Conservation (phyloP, 768 basidiomycete genomes). For the Xerocomus potaroensis region DNA sequence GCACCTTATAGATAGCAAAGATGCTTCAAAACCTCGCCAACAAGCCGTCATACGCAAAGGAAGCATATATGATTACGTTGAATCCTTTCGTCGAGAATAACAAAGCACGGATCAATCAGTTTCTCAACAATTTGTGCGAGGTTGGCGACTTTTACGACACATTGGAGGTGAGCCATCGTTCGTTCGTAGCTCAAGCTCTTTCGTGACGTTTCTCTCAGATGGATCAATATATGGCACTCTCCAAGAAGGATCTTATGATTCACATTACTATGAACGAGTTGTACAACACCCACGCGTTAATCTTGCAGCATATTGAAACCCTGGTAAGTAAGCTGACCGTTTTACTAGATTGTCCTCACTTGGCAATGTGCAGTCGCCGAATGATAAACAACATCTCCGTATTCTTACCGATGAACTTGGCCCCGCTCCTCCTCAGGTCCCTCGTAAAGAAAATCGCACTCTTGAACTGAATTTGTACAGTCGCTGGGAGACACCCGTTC, state of each 20-base stretch:
- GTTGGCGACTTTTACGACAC: conserved; percentile 99
- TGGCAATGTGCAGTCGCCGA: conserved; percentile 65
- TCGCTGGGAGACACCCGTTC: conserved; percentile 99
- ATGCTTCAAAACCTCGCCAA: conserved; percentile 99
- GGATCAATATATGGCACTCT: conserved; percentile 99
- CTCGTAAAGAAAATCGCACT: conserved; percentile 95
- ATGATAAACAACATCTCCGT: conserved; percentile 96
- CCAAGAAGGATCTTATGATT: conserved; percentile 98
- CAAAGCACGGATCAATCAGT: conserved; percentile 95
- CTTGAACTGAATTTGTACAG: conserved; percentile 91
- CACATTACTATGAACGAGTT: conserved; percentile 98
- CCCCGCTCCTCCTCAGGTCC: conserved; percentile 88
- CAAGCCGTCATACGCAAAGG: conserved; percentile 97
- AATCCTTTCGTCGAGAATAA: conserved; percentile 99
- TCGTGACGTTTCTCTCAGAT: conserved; percentile 51
- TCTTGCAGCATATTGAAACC: conserved; percentile 91
- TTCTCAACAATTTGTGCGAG: conserved; percentile 95
- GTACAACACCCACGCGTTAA: conserved; percentile 96
- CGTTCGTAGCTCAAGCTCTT: background rate
- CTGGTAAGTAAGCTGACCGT: conserved; percentile 53
- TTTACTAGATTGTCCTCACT: background rate
- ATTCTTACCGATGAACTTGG: conserved; percentile 97
- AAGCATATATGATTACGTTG: conserved; percentile 96
- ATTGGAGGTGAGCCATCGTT: conserved; percentile 64
- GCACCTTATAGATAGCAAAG: conserved; percentile 78